Base-by-base conservation (phyloP, 352 stramenopile genomes). In the Discostella stelligera region DNA sequence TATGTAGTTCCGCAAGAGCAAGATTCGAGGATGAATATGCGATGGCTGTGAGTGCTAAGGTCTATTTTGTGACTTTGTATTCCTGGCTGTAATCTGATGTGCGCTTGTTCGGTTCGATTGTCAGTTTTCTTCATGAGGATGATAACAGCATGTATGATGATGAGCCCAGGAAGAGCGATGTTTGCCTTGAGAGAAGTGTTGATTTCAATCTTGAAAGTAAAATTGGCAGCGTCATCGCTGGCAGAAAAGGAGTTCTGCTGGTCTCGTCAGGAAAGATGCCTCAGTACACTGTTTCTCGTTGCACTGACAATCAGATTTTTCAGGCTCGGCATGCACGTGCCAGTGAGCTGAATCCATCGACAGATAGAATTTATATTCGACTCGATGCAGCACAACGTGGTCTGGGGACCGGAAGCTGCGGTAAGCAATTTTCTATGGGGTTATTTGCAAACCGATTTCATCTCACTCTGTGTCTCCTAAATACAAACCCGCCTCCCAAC, bases 1-100 rank as follows among this genome's bases (percentile, higher is more conserved):
- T 81, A 76, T 67, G 66, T 81, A 44, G 74, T 81, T 3, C 74
- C 74, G 9, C 74, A 81, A 69, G 74, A 81, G 52, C 66, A 76
- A 55, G 66, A 60, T 16, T 72, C 56, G 60, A 37, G 60, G 37
- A 68, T 66, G 27, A 67, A 67, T 41, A 54, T 81, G 50, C 58
- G 67, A 10, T 81, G 74, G 74, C 16, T 81, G 66, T 70, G 25
- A 70, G 65, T 66, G 13, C 5, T 49, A 59, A 48, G 9, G 46
- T 60, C 58, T 61, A 37, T 48, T 64, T 41, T 46, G 21, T 30
- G 25, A 46, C 39, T 66, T 50, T 65, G 63, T 5, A 25, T 48
- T 27, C 18, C 10, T 56, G 52, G 13, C 49, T 54, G 20, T 59
- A 13, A 58, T 59, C n/a, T 32, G 30, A 27, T 10, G 30, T 14